Percentiles rank a stretch among this genome's conserved stretches.
Conservation (phyloP, 352 stramenopile species). For the Globisporangium middletonii region DNA sequence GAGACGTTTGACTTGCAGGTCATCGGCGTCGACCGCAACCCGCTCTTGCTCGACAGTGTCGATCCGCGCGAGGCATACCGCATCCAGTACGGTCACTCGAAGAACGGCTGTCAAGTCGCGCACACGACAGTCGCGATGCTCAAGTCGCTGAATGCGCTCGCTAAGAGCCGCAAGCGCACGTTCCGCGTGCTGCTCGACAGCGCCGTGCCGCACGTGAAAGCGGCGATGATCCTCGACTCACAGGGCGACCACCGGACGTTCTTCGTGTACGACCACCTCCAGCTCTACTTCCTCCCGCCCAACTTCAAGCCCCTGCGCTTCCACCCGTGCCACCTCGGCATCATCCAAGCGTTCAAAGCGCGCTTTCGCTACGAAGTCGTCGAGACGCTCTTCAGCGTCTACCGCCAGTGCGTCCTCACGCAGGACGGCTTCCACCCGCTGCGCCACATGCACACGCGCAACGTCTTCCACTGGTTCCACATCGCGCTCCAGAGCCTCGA, state of each 20-base stretch:
- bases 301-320: slow-evolving; percentile 73
- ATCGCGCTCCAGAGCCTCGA: slow-evolving; percentile 69
- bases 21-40: slow-evolving; percentile 58
- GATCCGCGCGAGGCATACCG: slow-evolving; percentile 56
- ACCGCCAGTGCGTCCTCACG: slow-evolving; percentile 39
- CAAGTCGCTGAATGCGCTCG: slow-evolving; percentile 70
- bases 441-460: slow-evolving; percentile 62
- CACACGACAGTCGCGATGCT: slow-evolving; percentile 77
- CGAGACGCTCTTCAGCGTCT: slow-evolving; percentile 67
- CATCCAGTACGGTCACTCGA: slow-evolving; percentile 78
- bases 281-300: slow-evolving; percentile 76
- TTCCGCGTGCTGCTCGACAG: slow-evolving; percentile 81
- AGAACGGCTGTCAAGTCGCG: slow-evolving; percentile 74
- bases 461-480: slow-evolving; percentile 84
- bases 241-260: slow-evolving; percentile 84
- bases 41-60: slow-evolving; percentile 50
- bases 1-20: slow-evolving; percentile 83
- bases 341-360: slow-evolving; percentile 79
- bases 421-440: slow-evolving; percentile 45
- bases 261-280: slow-evolving; percentile 78
- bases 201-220: slow-evolving; percentile 79
- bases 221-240: slow-evolving; percentile 80
- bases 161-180: slow-evolving; percentile 62
- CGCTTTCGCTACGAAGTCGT: slow-evolving; percentile 74
- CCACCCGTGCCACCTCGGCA: slow-evolving; percentile 65